Evolutionary conservation across 345 rosid genomes (phyloP), one percentile per base, ranked within the genome.

Genomic region (Kernera saxatilis): DNA sequence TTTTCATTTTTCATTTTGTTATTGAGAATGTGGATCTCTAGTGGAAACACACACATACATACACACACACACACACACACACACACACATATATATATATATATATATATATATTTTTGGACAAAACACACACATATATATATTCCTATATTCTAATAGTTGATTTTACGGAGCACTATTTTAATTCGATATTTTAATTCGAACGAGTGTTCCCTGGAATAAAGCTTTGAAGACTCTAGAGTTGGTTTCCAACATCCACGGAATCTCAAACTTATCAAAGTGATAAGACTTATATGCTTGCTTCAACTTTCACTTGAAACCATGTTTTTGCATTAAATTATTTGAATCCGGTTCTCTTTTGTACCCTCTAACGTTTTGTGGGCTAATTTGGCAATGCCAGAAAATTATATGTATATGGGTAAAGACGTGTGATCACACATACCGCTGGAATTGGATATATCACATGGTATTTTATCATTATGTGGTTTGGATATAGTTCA

Each of bases 241-340:
- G 14, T 37, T 64, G 35, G 71, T 26, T 72, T 64, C 59, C 71
- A 51, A 10, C 63, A 73, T 65, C 40, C n/a, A 73, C n/a, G 49
- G 51, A 73, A 45, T 73, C 58, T 73, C 43, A 55, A 18, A 55
- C 51, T 36, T 36, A 55, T 19, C 43, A 65, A 64, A 73, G 71
- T 55, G 71, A 73, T 3, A 25, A 65, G 67, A 73, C 64, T 54
- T 57, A 27, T 36, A 55, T 67, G 48, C 58, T 58, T 69, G 30
- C 54, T 66, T 57, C 60, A 56, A 55, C 65, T 72, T 73, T 45
- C 43, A 45, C 57, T 36, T 53, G 12, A 35, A 54, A 35, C 65
- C 71, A 73, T 56, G 23, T 33, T 17, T 49, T 59, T 71, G 46
- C 25, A 32, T 32, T 23, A 41, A 32, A 27, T 10, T 32, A 22